Percentiles rank a stretch among this genome's conserved stretches.
Conservation (phyloP, 768 basidiomycete species). For the Tephrocybe rancida region DNA sequence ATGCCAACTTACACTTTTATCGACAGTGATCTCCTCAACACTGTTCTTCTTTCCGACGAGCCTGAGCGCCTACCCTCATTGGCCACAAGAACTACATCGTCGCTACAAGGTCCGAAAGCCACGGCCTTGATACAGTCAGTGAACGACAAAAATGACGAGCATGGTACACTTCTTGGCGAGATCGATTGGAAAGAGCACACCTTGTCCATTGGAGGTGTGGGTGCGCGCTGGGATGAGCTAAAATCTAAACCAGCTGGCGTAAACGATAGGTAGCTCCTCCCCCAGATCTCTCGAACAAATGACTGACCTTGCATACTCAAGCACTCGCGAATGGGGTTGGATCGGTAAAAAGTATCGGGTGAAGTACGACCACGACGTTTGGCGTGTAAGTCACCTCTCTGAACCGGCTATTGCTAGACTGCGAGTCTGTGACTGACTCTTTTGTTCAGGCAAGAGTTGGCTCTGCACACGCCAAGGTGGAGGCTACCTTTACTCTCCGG, state of each 20-base stretch:
- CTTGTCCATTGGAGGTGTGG: not conserved
- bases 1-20: not conserved
- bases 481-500: not conserved
- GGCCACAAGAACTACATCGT: not conserved
- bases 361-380: not conserved
- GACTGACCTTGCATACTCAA: not conserved
- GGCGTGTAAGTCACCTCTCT: not conserved
- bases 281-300: not conserved
- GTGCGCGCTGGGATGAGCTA: not conserved
- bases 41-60: not conserved
- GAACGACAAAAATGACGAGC: not conserved
- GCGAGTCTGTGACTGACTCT: not conserved
- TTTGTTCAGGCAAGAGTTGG: not conserved
- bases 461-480: not conserved
- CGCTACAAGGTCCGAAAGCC: not conserved
- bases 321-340: constrained; percentile 9
- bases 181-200: not conserved
- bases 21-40: constrained; percentile 1
- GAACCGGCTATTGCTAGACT: no score
- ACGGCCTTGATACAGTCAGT: not conserved
- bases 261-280: not conserved
- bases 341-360: not conserved
- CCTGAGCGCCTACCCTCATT: not conserved
- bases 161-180: not conserved
- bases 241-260: not conserved